Conservation (phyloP, 2,329 filamentous ascomycete species). For the Paecilomyces sp. region DNA sequence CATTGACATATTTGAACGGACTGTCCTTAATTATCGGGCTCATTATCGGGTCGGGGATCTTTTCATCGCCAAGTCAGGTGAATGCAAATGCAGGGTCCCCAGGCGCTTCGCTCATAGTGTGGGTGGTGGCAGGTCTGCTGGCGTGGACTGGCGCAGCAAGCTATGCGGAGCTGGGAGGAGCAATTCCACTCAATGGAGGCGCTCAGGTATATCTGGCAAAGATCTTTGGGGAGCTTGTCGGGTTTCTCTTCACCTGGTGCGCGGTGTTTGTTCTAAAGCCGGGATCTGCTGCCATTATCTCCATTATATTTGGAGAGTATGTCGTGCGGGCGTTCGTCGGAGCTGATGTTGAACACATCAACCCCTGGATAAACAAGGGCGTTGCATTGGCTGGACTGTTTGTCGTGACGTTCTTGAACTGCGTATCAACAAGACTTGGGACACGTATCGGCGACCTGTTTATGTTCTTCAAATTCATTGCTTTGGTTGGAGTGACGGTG, state of each 20-base stretch:
- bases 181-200: conserved; percentile 91
- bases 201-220: conserved; percentile 91
- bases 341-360: conserved; percentile 73
- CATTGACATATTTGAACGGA: conserved; percentile 88
- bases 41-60: conserved; percentile 95
- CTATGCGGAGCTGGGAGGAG: conserved; percentile 91
- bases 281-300: conserved; percentile 84
- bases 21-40: conserved; percentile 83
- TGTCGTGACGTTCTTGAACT: conserved; percentile 77
- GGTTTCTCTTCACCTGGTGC: conserved; percentile 95
- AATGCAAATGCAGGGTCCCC: conserved; percentile 87
- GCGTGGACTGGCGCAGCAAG: conserved; percentile 95
- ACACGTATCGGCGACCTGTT: conserved; percentile 84
- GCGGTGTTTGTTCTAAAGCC: conserved; percentile 92
- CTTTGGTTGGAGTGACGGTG: conserved; percentile 76
- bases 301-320: conserved; percentile 98
- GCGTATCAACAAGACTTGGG: conserved; percentile 80
- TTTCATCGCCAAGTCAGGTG: conserved; percentile 88
- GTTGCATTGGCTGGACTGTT: conserved; percentile 73
- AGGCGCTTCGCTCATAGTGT: conserved; percentile 83
- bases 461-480: conserved; percentile 96
- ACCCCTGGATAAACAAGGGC: conserved; percentile 81
- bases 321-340: conserved; percentile 81
- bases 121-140: conserved; percentile 81
- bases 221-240: conserved; percentile 88